Evolutionary conservation across 2,329 filamentous ascomycete genomes (phyloP), one percentile per base, ranked within the genome.

Genomic region (Endothia cerciana): DNA sequence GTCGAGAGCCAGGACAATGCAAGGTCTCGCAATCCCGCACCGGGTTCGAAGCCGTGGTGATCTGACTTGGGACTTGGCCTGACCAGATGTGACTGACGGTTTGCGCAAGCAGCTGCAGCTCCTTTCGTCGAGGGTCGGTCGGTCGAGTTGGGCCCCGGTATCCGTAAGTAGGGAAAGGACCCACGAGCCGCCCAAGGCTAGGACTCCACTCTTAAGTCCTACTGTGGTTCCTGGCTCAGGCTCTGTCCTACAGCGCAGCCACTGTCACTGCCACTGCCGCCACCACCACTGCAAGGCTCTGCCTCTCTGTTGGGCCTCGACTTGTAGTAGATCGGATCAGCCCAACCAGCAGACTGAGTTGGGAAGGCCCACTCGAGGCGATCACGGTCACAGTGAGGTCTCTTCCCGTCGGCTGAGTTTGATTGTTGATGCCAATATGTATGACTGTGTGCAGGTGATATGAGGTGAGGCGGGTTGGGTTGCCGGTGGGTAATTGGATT

Each of bases 1-100:
- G 60, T 68, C 63, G 63, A 58, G 41, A 60, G 51, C 66, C 63
- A 65, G 47, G 60, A 49, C 59, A 51, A 40, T 53, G 55, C 28
- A 36, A 45, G 47, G 57, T 57, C 63, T 65, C 55, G 49, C 47
- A 49, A 49, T n/a, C 13, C 41, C 51, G 62, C 62, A 62, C 56
- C 40, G 62, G 65, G 60, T 33, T 65, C 41, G 57, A 51, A 41
- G 33, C n/a, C n/a, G 57, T 62, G 43, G 58, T 58, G 65, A 28
- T 25, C 22, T 22, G 55, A 58, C 33, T n/a, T 58, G 55, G n/a
- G 55, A 30, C 55, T 58, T 62, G 59, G 58, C 13, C 49, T 60
- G 58, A 45, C 22, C 40, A 64, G 65, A 58, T 40, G 61, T 64
- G 61, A 36, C 61, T 60, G 61, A 17, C 55, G 36, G 55, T 58